Percentiles rank a stretch among this genome's conserved stretches.
These are phyloP conservation scores for Crithidia sp. DNA, from an alignment of 208 protist genomes.

Conservation along the genomic window DNA sequence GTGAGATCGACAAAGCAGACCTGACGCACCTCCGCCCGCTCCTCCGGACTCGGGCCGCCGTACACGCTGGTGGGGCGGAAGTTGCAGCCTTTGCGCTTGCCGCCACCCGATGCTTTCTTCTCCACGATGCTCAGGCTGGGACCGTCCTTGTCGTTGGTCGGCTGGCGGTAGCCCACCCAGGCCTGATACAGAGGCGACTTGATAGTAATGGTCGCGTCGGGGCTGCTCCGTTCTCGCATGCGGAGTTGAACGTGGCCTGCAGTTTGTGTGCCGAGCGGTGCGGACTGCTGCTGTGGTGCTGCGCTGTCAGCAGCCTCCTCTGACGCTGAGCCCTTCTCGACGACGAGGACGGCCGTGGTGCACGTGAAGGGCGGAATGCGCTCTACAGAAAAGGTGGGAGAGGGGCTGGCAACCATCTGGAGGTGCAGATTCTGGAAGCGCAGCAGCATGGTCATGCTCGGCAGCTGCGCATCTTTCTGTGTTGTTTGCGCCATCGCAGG, in stretches of 20 bases:
- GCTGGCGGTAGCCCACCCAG: slow-evolving; percentile 16
- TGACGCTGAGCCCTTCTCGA: no score
- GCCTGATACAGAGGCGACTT: slow-evolving; percentile 24
- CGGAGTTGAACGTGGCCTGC: not conserved
- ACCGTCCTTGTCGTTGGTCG: slow-evolving; percentile 29
- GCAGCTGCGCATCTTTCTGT: no score
- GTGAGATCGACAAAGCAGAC: slow-evolving; percentile 29
- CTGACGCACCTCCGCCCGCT: not conserved
- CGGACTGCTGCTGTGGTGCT: no score
- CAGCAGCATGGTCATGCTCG: no score
- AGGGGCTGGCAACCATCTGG: no score
- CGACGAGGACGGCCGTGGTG: no score
- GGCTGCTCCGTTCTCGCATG: not conserved
- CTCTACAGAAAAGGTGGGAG: no score
- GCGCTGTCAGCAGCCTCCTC: no score
- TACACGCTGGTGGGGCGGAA: not conserved
- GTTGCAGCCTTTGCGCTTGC: not conserved
- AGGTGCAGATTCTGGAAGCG: no score
- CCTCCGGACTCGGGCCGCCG: not conserved
- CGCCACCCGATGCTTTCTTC: not conserved
- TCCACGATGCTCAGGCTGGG: slow-evolving; percentile 25
- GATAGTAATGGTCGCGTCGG: not conserved
- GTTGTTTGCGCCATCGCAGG: no score
- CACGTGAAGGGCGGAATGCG: no score
- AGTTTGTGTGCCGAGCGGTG: no score